These are phyloP conservation scores for Nematocida sp. DNA, from an alignment of 371 early-diverging fungal species.

Conservation along the genomic window DNA sequence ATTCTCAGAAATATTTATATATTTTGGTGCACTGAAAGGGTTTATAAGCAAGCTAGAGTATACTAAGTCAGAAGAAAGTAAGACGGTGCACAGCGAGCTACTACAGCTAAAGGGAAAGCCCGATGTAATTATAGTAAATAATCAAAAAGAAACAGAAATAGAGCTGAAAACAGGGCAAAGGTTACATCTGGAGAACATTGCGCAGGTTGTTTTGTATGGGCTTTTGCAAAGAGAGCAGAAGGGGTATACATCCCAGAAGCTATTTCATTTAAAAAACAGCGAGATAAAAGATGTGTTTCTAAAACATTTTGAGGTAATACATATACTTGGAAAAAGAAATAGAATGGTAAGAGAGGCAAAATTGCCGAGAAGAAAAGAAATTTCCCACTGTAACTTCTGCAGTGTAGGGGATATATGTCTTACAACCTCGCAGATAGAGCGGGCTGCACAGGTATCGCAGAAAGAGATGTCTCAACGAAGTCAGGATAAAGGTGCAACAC, in stretches of 20 bases:
- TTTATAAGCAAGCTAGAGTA: constrained; percentile 26
- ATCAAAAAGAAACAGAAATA: constrained; percentile 38
- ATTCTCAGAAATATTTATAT: constrained; percentile 26
- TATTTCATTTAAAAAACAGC: constrained; percentile 16
- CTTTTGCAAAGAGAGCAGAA: constrained; percentile 35
- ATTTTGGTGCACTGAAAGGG: constrained; percentile 22
- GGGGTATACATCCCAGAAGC: constrained; percentile 26
- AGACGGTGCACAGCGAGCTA: constrained; percentile 19
- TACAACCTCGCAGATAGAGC: constrained; percentile 28
- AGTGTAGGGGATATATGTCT: constrained; percentile 6
- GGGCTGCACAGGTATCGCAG: not conserved
- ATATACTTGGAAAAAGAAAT: constrained; percentile 23
- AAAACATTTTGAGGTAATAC: constrained; percentile 30
- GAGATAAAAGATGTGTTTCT: not conserved
- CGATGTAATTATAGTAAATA: constrained; percentile 20
- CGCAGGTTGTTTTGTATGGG: constrained; percentile 43
- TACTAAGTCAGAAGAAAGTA: constrained; percentile 1
- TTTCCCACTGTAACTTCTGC: constrained; percentile 27
- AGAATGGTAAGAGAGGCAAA: not conserved
- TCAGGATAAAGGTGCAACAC: not conserved
- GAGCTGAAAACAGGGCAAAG: constrained; percentile 53
- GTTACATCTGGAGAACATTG: constrained; percentile 24
- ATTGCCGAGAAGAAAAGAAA: constrained; percentile 33
- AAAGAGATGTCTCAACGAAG: not conserved
- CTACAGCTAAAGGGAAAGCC: constrained; percentile 54